Conservation (phyloP, 352 stramenopile genomes). For the Achlya hypogyna region DNA sequence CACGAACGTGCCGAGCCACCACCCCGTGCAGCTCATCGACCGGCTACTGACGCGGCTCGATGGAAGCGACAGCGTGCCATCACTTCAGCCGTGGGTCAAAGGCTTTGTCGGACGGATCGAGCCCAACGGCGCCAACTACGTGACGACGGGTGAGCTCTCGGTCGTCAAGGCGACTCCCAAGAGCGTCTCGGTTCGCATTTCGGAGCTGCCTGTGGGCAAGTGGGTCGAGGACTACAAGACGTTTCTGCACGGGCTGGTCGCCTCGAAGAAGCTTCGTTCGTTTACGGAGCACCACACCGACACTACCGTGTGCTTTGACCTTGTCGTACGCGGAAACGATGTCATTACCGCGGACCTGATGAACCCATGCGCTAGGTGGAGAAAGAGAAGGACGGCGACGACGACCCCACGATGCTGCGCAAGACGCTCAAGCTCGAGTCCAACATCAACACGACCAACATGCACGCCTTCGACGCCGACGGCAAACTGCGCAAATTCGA, state of each 20-base stretch:
- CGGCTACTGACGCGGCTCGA: conserved; percentile 86
- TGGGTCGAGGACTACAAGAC: conserved; percentile 99
- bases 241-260: conserved; percentile 89
- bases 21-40: conserved; percentile 93
- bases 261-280: conserved; percentile 68
- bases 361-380: conserved; percentile 23
- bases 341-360: not conserved
- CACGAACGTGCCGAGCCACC: conserved; percentile 92
- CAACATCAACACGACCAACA: conserved; percentile 92
- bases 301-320: conserved; percentile 70
- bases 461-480: conserved; percentile 91
- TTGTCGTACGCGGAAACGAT: conserved; percentile 38
- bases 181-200: conserved; percentile 84
- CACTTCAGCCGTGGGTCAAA: conserved; percentile 92
- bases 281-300: conserved; percentile 98
- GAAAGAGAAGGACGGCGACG: conserved; percentile 42
- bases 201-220: conserved; percentile 93
- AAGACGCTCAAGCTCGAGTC: conserved; percentile 91
- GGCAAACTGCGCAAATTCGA: conserved; percentile 90
- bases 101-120: conserved; percentile 92
- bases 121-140: conserved; percentile 53
- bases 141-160: conserved; percentile 58
- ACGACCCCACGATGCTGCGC: conserved; percentile 42
- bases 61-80: conserved; percentile 41
- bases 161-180: conserved; percentile 73